Conservation (phyloP, 768 basidiomycete genomes). For the Leccinum disarticulatum region DNA sequence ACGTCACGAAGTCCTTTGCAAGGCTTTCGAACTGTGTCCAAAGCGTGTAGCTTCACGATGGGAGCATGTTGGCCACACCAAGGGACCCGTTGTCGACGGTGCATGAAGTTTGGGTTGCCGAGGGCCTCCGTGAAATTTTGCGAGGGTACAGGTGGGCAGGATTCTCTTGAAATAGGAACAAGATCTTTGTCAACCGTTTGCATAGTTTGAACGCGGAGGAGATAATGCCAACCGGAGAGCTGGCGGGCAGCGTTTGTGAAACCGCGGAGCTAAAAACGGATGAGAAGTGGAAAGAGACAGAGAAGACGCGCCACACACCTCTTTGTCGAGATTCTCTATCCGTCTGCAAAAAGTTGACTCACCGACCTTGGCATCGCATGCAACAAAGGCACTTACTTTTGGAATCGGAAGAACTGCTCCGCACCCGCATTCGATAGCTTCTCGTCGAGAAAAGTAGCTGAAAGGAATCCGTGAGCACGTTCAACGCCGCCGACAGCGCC, state of each 20-base stretch:
- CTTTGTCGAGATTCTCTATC: conserved; percentile 38
- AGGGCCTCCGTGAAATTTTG: conserved; percentile 39
- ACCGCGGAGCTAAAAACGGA: conserved; percentile 41
- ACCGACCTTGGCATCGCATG: not conserved
- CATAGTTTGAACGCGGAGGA: conserved; percentile 54
- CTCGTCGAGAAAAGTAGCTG: conserved; percentile 48
- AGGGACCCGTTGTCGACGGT: conserved; percentile 27
- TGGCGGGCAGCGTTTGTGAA: conserved; percentile 59
- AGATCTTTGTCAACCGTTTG: conserved; percentile 48
- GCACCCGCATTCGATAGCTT: conserved; percentile 50
- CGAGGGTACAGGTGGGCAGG: conserved; percentile 54
- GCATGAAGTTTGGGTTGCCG: conserved; percentile 38
- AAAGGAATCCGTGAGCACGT: conserved; percentile 10
- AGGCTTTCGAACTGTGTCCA: conserved; percentile 46
- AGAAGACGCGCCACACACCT: conserved; percentile 29
- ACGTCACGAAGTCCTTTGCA: conserved; percentile 50
- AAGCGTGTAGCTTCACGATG: conserved; percentile 40
- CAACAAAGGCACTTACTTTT: conserved; percentile 36
- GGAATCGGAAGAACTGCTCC: conserved; percentile 46
- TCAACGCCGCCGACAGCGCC: not conserved
- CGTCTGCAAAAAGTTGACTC: conserved; percentile 33
- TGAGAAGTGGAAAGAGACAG: conserved; percentile 11
- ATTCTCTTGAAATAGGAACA: conserved; percentile 53
- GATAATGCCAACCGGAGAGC: conserved; percentile 51
- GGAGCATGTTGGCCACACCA: conserved; percentile 37